Evolutionary conservation across 2,329 filamentous ascomycete genomes (phyloP), one percentile per base, ranked within the genome.

Genomic region (Verticillium longisporum): DNA sequence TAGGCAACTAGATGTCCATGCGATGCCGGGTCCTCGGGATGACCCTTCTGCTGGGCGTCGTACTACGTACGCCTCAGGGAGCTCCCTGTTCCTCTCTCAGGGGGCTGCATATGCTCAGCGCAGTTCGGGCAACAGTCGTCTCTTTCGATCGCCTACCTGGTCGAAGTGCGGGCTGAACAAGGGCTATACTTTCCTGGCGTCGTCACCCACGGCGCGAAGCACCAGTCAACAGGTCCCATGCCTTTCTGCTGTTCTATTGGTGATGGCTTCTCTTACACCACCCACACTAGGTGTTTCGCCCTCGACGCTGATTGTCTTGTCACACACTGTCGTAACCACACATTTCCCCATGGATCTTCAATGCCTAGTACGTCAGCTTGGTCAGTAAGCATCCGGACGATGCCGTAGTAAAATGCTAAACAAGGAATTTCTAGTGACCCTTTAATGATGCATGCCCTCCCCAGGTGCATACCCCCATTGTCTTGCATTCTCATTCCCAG

Each of bases 1-100:
- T 21, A 61, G 57, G 59, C 63, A 58, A 55, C 57, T 57, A 63
- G 57, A 63, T 63, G 38, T 21, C 31, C 26, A 18, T 21, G 15
- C 38, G 26, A 58, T 50, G 33, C 57, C 55, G 18, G 37, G 34
- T 38, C 21, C 18, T 37, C 53, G 45, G 45, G 36, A 53, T 50
- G 26, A 55, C 32, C 31, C 13, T 34, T 59, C 62, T 37, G 55
- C 18, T 26, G 33, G 55, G 26, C 55, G 34, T n/a, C n/a, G 26
- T 14, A 33, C 18, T 56, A 26, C 32, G 55, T 56, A 26, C 32
- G 55, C 55, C 31, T 13, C 31, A 56, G 34, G 34, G 14, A 56
- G 55, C 55, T 34, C 55, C 55, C 55, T 56, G 55, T n/a, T 33
- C 26, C 14, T 15, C 26, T 10, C 15, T 37, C 55, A 55, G 56